Conservation (phyloP, 305 asterid species). For the Solanum hybrid region DNA sequence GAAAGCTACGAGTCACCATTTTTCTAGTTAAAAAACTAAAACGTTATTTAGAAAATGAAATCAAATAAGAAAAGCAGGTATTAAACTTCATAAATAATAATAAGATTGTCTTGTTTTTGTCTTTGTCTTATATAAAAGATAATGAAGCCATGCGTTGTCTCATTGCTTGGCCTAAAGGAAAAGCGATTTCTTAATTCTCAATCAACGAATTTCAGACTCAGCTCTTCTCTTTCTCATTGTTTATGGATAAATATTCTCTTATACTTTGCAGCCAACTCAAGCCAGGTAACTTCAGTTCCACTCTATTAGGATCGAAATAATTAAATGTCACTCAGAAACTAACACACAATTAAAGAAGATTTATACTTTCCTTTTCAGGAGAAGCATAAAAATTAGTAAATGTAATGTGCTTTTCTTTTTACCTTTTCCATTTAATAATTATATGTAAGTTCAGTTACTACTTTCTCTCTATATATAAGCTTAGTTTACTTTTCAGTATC, state of each 20-base stretch:
- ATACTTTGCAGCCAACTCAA: neutral
- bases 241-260: neutral
- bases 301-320: neutral
- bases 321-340: neutral
- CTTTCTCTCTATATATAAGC: neutral
- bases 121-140: neutral
- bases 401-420: neutral
- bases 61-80: neutral
- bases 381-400: neutral
- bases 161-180: neutral
- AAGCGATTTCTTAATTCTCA: neutral
- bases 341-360: neutral
- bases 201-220: conserved; percentile 2
- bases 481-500: neutral
- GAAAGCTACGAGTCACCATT: neutral
- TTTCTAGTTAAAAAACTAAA: neutral
- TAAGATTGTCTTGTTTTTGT: neutral
- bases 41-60: neutral
- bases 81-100: neutral
- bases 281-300: neutral
- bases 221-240: neutral
- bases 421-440: neutral
- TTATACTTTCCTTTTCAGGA: neutral
- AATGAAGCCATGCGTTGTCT: neutral
- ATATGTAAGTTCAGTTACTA: neutral